A percentile compares a stretch with the other conserved stretches of the same genome.
phyloP scores from a whole-genome alignment of 2,329 filamentous ascomycete species.

The Colletotrichum sublineola region DNA sequence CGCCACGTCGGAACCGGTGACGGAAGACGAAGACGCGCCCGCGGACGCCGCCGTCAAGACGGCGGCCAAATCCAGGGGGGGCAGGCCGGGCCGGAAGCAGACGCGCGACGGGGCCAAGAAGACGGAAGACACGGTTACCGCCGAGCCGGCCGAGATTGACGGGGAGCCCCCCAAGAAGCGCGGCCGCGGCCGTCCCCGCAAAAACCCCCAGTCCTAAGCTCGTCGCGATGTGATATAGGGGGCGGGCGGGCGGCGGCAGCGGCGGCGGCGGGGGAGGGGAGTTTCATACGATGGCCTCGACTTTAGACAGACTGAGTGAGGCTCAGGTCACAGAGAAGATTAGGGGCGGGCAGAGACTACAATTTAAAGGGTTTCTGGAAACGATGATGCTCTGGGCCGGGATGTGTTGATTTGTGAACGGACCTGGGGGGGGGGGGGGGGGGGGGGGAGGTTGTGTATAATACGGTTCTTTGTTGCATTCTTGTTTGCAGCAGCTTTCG shows the following conservation, averaged over 20 bases:
- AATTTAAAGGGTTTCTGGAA: too few species aligned
- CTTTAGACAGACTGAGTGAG: too few species aligned
- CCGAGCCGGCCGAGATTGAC: constrained; percentile 12
- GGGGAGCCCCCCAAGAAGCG: constrained; percentile 36
- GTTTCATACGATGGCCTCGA: background rate
- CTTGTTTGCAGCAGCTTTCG: background rate
- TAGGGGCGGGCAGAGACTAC: background rate
- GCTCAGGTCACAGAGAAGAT: background rate
- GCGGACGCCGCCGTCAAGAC: background rate
- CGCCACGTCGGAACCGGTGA: background rate
- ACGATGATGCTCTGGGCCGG: background rate
- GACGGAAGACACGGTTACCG: background rate
- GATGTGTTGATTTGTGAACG: background rate
- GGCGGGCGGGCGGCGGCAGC: too few species aligned
- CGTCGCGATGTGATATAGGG: too few species aligned
- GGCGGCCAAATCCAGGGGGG: constrained; percentile 9
- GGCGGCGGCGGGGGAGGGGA: background rate
- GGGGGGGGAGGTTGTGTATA: background rate
- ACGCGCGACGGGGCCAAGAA: constrained; percentile 8
- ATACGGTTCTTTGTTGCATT: background rate
- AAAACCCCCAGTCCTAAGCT: background rate
- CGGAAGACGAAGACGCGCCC: background rate
- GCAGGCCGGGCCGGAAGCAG: constrained; percentile 6
- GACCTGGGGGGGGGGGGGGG: background rate
- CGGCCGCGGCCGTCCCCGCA: constrained; percentile 35